phyloP scores from a whole-genome alignment of 768 basidiomycete genomes.

The Coprinopsis marcescibilis region DNA sequence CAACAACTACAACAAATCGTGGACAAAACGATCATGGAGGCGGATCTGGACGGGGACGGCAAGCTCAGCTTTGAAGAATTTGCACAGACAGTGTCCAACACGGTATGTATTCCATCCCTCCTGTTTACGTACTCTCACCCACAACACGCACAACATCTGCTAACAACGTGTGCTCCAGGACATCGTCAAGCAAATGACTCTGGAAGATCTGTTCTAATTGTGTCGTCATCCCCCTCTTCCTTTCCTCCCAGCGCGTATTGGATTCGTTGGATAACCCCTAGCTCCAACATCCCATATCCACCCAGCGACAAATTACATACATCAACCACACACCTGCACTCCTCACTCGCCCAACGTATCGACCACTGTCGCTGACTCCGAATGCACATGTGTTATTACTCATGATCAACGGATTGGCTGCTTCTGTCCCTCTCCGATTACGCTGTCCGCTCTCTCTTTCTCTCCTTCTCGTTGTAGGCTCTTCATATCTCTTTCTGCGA shows the following conservation, averaged over 20 bases:
- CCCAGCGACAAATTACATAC: background rate
- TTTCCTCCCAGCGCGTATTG: too few species aligned
- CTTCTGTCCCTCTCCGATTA: too few species aligned
- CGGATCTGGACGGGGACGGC: conserved; percentile 96
- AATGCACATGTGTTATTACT: too few species aligned
- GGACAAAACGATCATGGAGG: conserved; percentile 99
- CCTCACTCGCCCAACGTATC: too few species aligned
- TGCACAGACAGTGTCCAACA: conserved; percentile 93
- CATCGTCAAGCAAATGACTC: conserved; percentile 98
- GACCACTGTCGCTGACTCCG: too few species aligned
- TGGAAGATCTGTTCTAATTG: conserved; percentile 82
- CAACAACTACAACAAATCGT: conserved; percentile 99
- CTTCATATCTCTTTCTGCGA: too few species aligned
- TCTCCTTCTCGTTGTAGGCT: too few species aligned
- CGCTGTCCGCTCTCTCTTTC: too few species aligned
- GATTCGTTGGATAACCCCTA: too few species aligned
- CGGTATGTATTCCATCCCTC: conserved; percentile 43
- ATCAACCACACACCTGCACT: background rate
- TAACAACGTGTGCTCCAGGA: conserved; percentile 45
- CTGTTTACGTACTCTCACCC: background rate
- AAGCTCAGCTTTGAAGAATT: conserved; percentile 98
- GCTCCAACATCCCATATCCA: too few species aligned
- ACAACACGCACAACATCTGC: background rate
- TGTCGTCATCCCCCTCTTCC: background rate
- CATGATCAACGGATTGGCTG: too few species aligned